phyloP scores from a whole-genome alignment of 371 early-diverging fungal genomes.

The Dichotomocladium elegans region DNA sequence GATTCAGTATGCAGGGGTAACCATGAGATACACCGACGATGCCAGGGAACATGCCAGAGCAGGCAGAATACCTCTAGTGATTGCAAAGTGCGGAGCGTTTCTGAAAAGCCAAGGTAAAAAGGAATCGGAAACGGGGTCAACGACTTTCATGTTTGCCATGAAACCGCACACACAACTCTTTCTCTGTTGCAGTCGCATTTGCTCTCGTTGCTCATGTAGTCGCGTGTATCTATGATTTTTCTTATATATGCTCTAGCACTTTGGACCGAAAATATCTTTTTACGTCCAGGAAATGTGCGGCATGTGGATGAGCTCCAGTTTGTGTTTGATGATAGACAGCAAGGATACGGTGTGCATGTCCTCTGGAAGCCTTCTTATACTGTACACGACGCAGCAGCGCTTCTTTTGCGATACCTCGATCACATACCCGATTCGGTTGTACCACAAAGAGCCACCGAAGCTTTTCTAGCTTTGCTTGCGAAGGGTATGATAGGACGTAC shows the following conservation, averaged over 20 bases:
- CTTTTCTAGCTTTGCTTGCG: constrained; percentile 51
- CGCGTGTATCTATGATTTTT: not conserved
- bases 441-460: constrained; percentile 43
- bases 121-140: too few species aligned
- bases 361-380: constrained; percentile 56
- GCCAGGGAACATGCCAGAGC: constrained; percentile 12
- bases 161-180: too few species aligned
- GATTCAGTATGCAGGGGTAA: constrained; percentile 19
- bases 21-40: constrained; percentile 23
- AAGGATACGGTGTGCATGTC: constrained; percentile 53
- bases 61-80: constrained; percentile 42
- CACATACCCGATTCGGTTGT: constrained; percentile 66
- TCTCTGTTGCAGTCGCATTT: too few species aligned
- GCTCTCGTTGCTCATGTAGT: too few species aligned
- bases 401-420: constrained; percentile 56
- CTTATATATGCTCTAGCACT: constrained; percentile 8
- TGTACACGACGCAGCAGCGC: constrained; percentile 61
- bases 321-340: constrained; percentile 53
- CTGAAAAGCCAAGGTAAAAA: constrained; percentile 41
- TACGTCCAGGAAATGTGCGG: constrained; percentile 32
- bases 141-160: too few species aligned
- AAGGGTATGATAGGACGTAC: constrained; percentile 5
- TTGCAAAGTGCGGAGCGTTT: constrained; percentile 44
- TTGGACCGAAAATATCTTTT: constrained; percentile 43
- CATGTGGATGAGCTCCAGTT: constrained; percentile 56